Base-by-base conservation (phyloP, 1,139 yeast species). In the Zygosaccharomyces pseudobailii region DNA sequence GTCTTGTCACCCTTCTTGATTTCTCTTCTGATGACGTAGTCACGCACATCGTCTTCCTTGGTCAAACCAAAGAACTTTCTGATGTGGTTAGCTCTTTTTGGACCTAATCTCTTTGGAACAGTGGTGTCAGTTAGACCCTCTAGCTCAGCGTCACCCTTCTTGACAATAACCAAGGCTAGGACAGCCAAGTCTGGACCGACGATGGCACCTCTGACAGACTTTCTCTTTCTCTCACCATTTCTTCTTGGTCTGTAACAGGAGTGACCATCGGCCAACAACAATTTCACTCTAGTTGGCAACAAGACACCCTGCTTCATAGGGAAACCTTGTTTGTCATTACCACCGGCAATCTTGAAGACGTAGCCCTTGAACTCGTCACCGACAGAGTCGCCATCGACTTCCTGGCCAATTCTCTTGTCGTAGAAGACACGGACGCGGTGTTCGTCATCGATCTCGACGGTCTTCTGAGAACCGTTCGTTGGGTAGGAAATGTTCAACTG, bases 251-350 rank as follows among this genome's bases (percentile, higher is more conserved):
- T 92, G 95, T 92, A 92, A 84, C 97, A 90, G 70, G 97, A 87
- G 82, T 80, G 87, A 71, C 95, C 96, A 79, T 87, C 84, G 67
- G 96, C 74, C 73, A 92, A 82, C 73, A 94, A 83, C 70, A 92
- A 84, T 76, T 87, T 89, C 70, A 94, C 97, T 86, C 98, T 95
- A 84, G 95, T 88, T 78, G 98, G 97, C 82, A 88, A 95, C 84
- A 92, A 81, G 63, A 92, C 98, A 84, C 97, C 97, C 80, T 92
- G 98, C 79, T 90, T 92, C 98, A 94, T 92, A 79, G 98, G 97
- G 96, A 92, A 94, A 82, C 98, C 98, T 82, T 92, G 98, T 81
- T 92, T 92, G 82, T 92, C 98, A 87, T 94, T 94, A 85, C 98
- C 98, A 73, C 98, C 98, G 67, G 97, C 79, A 76, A 92, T 90